These are phyloP conservation scores for Phaeosphaeriaceae sp. DNA, from an alignment of 2,329 filamentous ascomycete species.

Conservation along the genomic window DNA sequence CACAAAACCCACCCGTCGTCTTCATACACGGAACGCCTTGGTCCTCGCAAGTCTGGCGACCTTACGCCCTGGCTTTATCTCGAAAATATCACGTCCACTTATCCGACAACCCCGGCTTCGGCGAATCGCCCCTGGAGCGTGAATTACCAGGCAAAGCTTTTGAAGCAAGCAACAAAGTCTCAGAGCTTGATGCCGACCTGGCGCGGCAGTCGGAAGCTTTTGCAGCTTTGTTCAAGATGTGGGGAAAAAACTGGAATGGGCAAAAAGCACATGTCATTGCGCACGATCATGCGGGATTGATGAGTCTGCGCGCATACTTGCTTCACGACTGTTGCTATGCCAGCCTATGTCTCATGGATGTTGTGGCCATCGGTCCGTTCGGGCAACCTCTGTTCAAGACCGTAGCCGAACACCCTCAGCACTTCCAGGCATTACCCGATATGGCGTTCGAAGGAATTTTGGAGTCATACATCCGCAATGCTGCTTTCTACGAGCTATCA, in stretches of 20 bases:
- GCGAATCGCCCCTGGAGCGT: conserved; percentile 19
- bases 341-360: conserved; percentile 26
- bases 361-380: conserved; percentile 30
- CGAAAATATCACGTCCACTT: conserved; percentile 23
- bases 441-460: conserved; percentile 25
- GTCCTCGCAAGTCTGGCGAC: conserved; percentile 26
- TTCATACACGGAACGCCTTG: conserved; percentile 34
- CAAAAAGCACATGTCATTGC: conserved; percentile 24
- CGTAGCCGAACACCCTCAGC: conserved; percentile 15
- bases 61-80: conserved; percentile 22
- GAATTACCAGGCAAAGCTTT: not conserved
- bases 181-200: conserved; percentile 20
- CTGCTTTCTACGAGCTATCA: conserved; percentile 12
- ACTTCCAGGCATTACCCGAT: conserved; percentile 21
- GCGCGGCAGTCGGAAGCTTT: conserved; percentile 24
- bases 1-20: conserved; percentile 15
- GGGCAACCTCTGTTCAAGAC: conserved; percentile 24
- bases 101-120: conserved; percentile 30
- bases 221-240: conserved; percentile 21
- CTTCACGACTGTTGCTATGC: conserved; percentile 21
- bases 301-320: conserved; percentile 26
- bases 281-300: conserved; percentile 28
- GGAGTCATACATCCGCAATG: conserved; percentile 27
- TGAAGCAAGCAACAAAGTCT: conserved; percentile 4
- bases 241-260: conserved; percentile 13